phyloP scores from a whole-genome alignment of 1,139 yeast species.

The Hyphopichia buzzinii region DNA sequence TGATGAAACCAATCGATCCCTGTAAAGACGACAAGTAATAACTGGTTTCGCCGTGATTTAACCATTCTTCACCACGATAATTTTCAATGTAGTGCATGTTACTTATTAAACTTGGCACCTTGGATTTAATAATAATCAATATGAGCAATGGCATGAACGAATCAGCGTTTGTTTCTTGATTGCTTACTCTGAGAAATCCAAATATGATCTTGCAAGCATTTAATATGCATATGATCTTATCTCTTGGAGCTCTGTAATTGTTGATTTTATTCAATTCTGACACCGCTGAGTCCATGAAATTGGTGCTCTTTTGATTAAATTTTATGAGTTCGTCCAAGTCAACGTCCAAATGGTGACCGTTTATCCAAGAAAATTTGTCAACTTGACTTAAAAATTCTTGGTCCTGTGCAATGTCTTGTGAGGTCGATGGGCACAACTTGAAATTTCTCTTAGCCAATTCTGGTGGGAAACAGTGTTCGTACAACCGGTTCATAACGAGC shows the following conservation, averaged over 20 bases:
- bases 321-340: conserved; percentile 37
- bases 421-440: conserved; percentile 15
- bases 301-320: conserved; percentile 17
- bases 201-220: conserved; percentile 92
- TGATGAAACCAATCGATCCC: conserved; percentile 78
- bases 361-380: conserved; percentile 70
- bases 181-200: conserved; percentile 74
- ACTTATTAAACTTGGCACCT: conserved; percentile 61
- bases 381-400: conserved; percentile 52
- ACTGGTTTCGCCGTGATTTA: conserved; percentile 77
- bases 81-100: conserved; percentile 83
- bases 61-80: conserved; percentile 71
- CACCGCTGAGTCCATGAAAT: conserved; percentile 70
- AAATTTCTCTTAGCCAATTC: conserved; percentile 40
- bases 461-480: conserved; percentile 79
- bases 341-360: conserved; percentile 78
- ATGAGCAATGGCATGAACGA: conserved; percentile 85
- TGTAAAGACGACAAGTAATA: conserved; percentile 85
- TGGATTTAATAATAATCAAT: conserved; percentile 70
- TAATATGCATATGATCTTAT: conserved; percentile 84
- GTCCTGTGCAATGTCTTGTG: conserved; percentile 65
- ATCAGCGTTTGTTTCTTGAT: conserved; percentile 82
- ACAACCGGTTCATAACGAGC: conserved; percentile 82
- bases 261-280: conserved; percentile 74
- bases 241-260: conserved; percentile 88